Evolutionary conservation across 75 land plant species (phyloP).

Genomic region (Gnetum montanum): DNA sequence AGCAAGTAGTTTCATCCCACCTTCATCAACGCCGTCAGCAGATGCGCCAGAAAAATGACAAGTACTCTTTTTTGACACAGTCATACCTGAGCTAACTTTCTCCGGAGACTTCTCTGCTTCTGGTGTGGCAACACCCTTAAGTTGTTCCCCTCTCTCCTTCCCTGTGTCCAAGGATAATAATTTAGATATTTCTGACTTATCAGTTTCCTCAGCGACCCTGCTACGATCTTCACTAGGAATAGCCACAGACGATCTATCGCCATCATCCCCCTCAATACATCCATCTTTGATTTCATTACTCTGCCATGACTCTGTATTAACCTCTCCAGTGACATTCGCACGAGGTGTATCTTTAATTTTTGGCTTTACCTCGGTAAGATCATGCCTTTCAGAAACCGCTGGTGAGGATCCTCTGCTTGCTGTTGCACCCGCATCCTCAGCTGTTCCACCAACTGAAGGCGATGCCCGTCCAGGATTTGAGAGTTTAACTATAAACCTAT

Average conservation of each 20-base stretch:
- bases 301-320: slow-evolving; percentile 32
- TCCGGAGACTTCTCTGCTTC: slow-evolving; percentile 11
- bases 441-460: slow-evolving; percentile 37
- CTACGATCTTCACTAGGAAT: slow-evolving; percentile 24
- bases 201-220: slow-evolving; percentile 20
- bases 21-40: slow-evolving; percentile 48
- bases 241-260: slow-evolving; percentile 21
- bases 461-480: slow-evolving; percentile 70
- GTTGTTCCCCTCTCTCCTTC: slow-evolving; percentile 7
- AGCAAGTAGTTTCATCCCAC: slow-evolving; percentile 89
- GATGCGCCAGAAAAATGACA: slow-evolving; percentile 32
- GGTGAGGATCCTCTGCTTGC: slow-evolving; percentile 63
- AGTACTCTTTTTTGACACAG: slow-evolving; percentile 52
- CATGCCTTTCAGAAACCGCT: slow-evolving; percentile 42
- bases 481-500: slow-evolving; percentile 75
- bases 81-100: slow-evolving; percentile 29
- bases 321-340: slow-evolving; percentile 13
- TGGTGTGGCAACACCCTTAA: slow-evolving; percentile 10
- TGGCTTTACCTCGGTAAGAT: slow-evolving; percentile 22
- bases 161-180: slow-evolving; percentile 15
- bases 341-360: slow-evolving; percentile 23
- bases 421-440: slow-evolving; percentile 35
- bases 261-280: slow-evolving; percentile 28
- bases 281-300: slow-evolving; percentile 43
- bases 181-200: slow-evolving; percentile 16